These are phyloP conservation scores for Apophysomyces trapeziformis DNA, from an alignment of 371 early-diverging fungal genomes.

Conservation along the genomic window DNA sequence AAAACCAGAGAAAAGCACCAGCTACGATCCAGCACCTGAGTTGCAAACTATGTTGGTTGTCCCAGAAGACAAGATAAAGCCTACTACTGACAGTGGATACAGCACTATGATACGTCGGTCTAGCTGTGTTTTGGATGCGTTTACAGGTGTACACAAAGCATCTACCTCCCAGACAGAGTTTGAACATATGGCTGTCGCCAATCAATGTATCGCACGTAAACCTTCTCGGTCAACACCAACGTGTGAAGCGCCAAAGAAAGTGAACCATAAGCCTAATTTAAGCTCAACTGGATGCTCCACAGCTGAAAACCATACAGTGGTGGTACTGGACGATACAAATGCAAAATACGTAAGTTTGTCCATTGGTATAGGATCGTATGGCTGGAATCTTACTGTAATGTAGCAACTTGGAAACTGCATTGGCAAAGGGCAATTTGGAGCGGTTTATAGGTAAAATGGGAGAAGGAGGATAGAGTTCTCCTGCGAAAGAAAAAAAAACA, in stretches of 20 bases:
- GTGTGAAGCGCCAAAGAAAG: conserved; percentile 3
- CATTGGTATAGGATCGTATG: background rate
- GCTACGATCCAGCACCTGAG: background rate
- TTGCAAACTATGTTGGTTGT: background rate
- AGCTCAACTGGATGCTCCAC: background rate
- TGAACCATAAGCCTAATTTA: background rate
- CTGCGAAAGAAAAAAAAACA: conserved; percentile 38
- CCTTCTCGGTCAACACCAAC: conserved; percentile 19
- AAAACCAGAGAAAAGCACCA: background rate
- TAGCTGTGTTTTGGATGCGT: conserved; percentile 9
- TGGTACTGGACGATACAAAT: background rate
- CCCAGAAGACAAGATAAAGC: conserved; percentile 1
- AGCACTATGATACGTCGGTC: conserved; percentile 22
- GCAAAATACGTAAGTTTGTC: conserved; percentile 18
- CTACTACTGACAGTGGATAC: conserved; percentile 28
- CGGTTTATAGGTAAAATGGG: conserved; percentile 65
- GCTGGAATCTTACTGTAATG: background rate
- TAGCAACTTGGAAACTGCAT: conserved; percentile 86
- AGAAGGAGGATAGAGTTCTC: conserved; percentile 25
- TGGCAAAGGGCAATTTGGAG: conserved; percentile 88
- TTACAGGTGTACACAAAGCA: background rate
- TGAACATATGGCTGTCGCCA: background rate
- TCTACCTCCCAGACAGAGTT: background rate
- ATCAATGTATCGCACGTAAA: background rate
- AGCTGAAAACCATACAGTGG: background rate